Evolutionary conservation across 108 stramenopile genomes (phyloP), one percentile per base, ranked within the genome.

Genomic region (Aurantiochytrium sp.): DNA sequence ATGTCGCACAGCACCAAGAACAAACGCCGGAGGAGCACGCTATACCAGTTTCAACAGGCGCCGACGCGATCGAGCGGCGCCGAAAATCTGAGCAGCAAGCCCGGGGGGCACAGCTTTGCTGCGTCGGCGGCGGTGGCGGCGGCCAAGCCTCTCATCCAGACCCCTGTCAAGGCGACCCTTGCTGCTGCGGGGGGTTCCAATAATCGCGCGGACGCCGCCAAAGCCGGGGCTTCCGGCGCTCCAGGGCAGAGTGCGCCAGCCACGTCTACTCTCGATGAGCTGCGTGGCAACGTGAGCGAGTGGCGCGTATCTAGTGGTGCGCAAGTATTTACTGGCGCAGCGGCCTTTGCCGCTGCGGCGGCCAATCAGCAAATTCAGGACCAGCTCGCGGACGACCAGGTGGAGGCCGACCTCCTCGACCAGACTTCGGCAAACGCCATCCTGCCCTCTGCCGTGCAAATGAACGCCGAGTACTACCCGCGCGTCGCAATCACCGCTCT

Each of bases 401-500:
- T 48, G 10, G 36, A 81, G 30, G n/a, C 45, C 8, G 73, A 81
- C 27, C 30, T 48, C n/a, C 45, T 48, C 45, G 42, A 27, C 12
- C 42, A 41, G 8, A 81, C 73, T 81, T 48, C 73, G 15, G 73
- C 73, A 30, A 81, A 24, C 45, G 73, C 73, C 6, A 81, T 81
- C 30, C 45, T 81, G 15, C 73, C 73, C 8, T 81, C 42, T 19
- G 21, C 45, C 73, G 73, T 81, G 73, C 21, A 81, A 48, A 81
- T 88, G 22, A 92, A 93, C 86, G 95, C 95, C 54, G 97, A 96
- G 69, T 98, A 96, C 88, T 97, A 95, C 93, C 96, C 97, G 15
- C 95, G 96, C 52, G 95, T 98, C 53, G 94, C 96, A 34, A 92
- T 99, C 24, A 93, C 96, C 85, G 95, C 96, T 27, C 88, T 98